Evolutionary conservation across 2,329 filamentous ascomycete species (phyloP).

Genomic region (Fragosphaeria purpurea): DNA sequence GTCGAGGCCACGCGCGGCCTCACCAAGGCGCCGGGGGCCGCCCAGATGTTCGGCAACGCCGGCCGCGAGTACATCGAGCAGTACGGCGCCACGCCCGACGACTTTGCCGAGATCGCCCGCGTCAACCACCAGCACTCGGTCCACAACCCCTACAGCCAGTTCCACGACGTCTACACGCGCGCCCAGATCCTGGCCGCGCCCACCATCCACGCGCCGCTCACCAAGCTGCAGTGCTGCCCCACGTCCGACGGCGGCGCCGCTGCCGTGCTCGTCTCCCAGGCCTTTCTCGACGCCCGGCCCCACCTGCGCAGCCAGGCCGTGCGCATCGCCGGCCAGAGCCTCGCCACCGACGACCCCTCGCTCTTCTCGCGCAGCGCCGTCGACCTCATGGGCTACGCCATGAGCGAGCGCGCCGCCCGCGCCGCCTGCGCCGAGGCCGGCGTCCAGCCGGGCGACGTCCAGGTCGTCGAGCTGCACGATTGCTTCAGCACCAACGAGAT

Average conservation of each 20-base stretch:
- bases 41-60: conserved; percentile 93
- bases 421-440: conserved; percentile 66
- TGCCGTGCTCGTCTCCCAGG: conserved; percentile 78
- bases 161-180: conserved; percentile 80
- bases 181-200: conserved; percentile 69
- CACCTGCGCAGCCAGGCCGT: conserved; percentile 77
- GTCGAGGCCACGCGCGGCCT: conserved; percentile 75
- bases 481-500: conserved; percentile 96
- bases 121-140: conserved; percentile 88
- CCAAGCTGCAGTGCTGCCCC: conserved; percentile 97
- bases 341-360: conserved; percentile 73
- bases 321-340: conserved; percentile 74
- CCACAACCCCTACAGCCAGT: conserved; percentile 96
- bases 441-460: conserved; percentile 57
- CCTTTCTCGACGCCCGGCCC: conserved; percentile 76
- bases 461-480: conserved; percentile 88
- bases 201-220: conserved; percentile 77
- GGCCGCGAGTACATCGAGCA: conserved; percentile 92
- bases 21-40: conserved; percentile 73
- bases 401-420: conserved; percentile 62
- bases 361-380: conserved; percentile 75
- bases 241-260: conserved; percentile 89
- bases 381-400: conserved; percentile 81
- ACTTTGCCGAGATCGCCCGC: conserved; percentile 91
- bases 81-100: conserved; percentile 70